Evolutionary conservation across 257 asterid genomes (phyloP), one percentile per base, ranked within the genome.

Genomic region (Solanum medicagineum): DNA sequence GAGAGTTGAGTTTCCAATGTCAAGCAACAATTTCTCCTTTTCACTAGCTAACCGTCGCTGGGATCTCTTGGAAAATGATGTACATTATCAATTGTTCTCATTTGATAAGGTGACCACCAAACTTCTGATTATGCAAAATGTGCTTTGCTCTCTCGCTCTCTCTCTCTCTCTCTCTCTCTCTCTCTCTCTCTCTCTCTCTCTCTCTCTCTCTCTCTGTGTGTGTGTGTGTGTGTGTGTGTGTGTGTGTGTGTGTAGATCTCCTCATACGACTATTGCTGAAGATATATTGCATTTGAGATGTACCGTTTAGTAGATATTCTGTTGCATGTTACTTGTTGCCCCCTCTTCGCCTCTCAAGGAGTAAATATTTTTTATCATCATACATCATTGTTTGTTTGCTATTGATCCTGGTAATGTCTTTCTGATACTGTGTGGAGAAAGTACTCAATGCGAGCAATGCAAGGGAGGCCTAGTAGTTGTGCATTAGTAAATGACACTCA

Each of bases 1-100:
- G 99, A 95, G 98, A 86, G 93, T 96, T 20, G 99, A 95, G 91
- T 95, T 95, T 90, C 99, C 99, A 5, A 91, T 92, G 98, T 81
- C 97, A 63, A 94, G 95, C 97, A 95, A 95, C 88, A 89, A 92
- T 7, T 95, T 91, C 88, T 96, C 97, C 44, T 92, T 89, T 87
- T 87, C 97, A 86, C 97, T 91, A 84, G 99, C 99, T 86, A 94
- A 91, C 86, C 98, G 99, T 65, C 44, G 85, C 81, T 96, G 99
- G 99, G 93, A 95, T 87, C 97, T 96, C 77, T 89, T 96, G 91
- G 91, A 89, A 83, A 56, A 89, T 87, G 95, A 91, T 81, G 80
- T 92, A 83, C 97, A 96, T 89, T 74, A 70, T 66, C 91, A 92
- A 85, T 85, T 96, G 87, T 95, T 91, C 87, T 89, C 91, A 82